phyloP scores from a whole-genome alignment of 2,329 filamentous ascomycete species.

The Immersiporthe knoxdaviesiana region DNA sequence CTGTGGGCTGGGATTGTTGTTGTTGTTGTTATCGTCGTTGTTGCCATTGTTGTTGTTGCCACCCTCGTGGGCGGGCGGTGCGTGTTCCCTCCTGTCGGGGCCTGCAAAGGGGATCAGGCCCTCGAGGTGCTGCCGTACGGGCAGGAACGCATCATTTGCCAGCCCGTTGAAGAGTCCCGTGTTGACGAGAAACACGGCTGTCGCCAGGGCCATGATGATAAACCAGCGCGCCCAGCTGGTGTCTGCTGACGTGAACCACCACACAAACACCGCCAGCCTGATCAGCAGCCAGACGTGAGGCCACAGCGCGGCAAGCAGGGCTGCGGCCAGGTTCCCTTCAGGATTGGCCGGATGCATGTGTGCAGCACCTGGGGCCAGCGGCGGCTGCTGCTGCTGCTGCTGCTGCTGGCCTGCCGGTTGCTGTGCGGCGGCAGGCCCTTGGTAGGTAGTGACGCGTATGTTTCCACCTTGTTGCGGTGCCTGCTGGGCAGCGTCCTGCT shows the following conservation, averaged over 20 bases:
- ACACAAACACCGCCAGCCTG: slow-evolving; percentile 62
- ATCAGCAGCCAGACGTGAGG: slow-evolving; percentile 66
- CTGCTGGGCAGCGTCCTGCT: slow-evolving; percentile 15
- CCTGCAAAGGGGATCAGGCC: slow-evolving; percentile 58
- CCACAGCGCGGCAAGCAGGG: slow-evolving; percentile 51
- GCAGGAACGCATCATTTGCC: slow-evolving; percentile 58
- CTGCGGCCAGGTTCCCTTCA: slow-evolving; percentile 36
- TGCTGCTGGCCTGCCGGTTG: slow-evolving; percentile 17
- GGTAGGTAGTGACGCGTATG: slow-evolving; percentile 19
- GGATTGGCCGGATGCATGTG: slow-evolving; percentile 46
- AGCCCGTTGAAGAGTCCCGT: slow-evolving; percentile 61
- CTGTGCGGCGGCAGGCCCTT: slow-evolving; percentile 19
- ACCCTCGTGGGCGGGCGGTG: slow-evolving; percentile 33
- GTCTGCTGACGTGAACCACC: slow-evolving; percentile 64
- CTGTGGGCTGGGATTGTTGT: slow-evolving; percentile 34
- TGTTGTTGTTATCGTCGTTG: slow-evolving; percentile 28
- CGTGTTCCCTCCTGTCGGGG: slow-evolving; percentile 35
- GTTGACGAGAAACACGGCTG: slow-evolving; percentile 61
- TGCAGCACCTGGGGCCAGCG: slow-evolving; percentile 17
- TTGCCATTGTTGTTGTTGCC: slow-evolving; percentile 27
- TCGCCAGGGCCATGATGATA: slow-evolving; percentile 56
- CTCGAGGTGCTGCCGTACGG: slow-evolving; percentile 62
- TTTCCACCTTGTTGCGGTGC: slow-evolving; percentile 25
- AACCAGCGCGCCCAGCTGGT: slow-evolving; percentile 64
- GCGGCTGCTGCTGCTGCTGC: slow-evolving; percentile 20